Evolutionary conservation across 805 yeast genomes (phyloP).

Genomic region (Ogataea kodamae): DNA sequence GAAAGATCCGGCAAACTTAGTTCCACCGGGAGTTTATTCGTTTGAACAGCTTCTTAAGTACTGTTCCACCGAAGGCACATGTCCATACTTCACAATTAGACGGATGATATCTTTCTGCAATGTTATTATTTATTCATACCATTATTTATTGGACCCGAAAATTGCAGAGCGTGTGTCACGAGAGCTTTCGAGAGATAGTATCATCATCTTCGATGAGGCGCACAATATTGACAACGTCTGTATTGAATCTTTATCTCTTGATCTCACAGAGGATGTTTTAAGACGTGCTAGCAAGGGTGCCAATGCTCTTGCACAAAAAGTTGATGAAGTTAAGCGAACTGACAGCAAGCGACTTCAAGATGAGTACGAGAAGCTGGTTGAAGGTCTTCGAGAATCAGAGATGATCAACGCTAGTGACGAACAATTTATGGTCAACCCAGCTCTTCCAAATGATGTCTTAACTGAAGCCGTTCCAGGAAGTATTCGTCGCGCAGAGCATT

Average conservation of each 20-base stretch:
- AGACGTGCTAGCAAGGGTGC: constrained; percentile 89
- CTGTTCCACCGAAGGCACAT: constrained; percentile 75
- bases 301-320: constrained; percentile 66
- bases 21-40: constrained; percentile 93
- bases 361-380: constrained; percentile 88
- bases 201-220: constrained; percentile 96
- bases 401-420: constrained; percentile 56
- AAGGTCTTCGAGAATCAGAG: constrained; percentile 83
- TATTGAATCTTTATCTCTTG: constrained; percentile 89
- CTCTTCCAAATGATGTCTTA: constrained; percentile 76
- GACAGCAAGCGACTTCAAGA: constrained; percentile 83
- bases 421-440: constrained; percentile 81
- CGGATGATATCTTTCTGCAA: constrained; percentile 96
- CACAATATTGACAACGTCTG: constrained; percentile 99
- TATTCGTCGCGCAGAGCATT: constrained; percentile 95
- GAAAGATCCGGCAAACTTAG: constrained; percentile 79
- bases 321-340: constrained; percentile 77
- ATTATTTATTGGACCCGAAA: constrained; percentile 92
- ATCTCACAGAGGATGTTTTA: constrained; percentile 84
- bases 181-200: constrained; percentile 88
- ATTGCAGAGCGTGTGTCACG: constrained; percentile 93
- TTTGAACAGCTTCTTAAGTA: constrained; percentile 78
- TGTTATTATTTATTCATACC: constrained; percentile 92
- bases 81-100: constrained; percentile 97
- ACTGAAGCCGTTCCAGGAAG: constrained; percentile 97